These are phyloP conservation scores for Mediolabrus comicus DNA, from an alignment of 108 stramenopile species.

Conservation along the genomic window DNA sequence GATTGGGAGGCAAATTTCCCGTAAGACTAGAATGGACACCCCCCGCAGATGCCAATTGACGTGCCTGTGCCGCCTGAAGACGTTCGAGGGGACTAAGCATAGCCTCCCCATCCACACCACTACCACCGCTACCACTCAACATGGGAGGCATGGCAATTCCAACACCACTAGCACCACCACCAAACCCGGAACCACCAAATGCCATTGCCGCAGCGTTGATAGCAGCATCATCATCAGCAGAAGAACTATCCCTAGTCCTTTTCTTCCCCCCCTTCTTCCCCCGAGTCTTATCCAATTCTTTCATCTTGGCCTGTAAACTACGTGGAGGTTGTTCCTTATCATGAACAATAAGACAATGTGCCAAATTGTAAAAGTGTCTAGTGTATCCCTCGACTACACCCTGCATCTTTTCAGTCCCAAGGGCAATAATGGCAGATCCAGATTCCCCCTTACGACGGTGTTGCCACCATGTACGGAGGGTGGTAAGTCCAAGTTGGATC, in stretches of 20 bases:
- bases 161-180: neutral
- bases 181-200: constrained; percentile 21
- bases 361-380: constrained; percentile 86
- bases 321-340: constrained; percentile 88
- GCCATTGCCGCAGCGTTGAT: constrained; percentile 45
- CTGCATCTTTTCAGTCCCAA: constrained; percentile 88
- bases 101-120: neutral
- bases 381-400: constrained; percentile 92
- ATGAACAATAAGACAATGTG: constrained; percentile 80
- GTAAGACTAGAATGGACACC: constrained; percentile 40
- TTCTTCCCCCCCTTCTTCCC: constrained; percentile 64
- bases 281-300: constrained; percentile 73
- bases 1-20: neutral
- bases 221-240: constrained; percentile 24
- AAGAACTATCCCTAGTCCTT: constrained; percentile 35
- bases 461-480: constrained; percentile 91
- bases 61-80: constrained; percentile 68
- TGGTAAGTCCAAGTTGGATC: constrained; percentile 84
- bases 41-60: constrained; percentile 57
- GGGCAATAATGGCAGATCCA: constrained; percentile 79
- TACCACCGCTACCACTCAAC: neutral
- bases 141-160: too few relatives aligned
- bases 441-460: constrained; percentile 91
- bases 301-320: constrained; percentile 75
- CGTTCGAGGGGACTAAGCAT: constrained; percentile 49